Conservation (phyloP, 495 filamentous ascomycete genomes). For the Elasticomyces elasticus region DNA sequence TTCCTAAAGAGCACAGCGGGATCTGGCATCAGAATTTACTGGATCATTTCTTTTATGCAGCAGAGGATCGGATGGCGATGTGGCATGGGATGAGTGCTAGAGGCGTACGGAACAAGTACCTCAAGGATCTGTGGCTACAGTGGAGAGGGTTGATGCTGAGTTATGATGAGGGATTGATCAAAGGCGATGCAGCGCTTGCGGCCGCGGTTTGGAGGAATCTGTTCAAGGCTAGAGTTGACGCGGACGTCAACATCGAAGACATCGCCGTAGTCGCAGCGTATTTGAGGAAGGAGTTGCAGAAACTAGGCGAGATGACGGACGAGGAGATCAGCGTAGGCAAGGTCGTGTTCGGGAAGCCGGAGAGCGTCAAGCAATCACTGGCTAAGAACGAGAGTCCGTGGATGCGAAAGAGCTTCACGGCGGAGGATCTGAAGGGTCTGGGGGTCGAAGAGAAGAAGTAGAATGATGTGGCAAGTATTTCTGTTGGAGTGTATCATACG, state of each 20-base stretch:
- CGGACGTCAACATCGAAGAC: conserved; percentile 58
- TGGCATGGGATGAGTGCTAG: conserved; percentile 58
- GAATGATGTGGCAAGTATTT: too few species aligned
- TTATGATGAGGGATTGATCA: conserved; percentile 79
- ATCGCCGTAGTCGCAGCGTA: conserved; percentile 70
- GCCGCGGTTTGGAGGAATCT: conserved; percentile 89
- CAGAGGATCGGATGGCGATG: conserved; percentile 74
- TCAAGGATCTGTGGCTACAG: conserved; percentile 85
- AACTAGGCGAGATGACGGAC: conserved; percentile 55
- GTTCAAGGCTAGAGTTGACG: conserved; percentile 60
- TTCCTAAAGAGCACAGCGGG: conserved; percentile 50
- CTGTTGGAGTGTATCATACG: too few species aligned
- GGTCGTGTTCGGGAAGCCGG: conserved; percentile 33
- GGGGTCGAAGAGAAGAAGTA: too few species aligned
- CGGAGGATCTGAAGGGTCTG: conserved; percentile 15
- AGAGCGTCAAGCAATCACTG: conserved; percentile 28
- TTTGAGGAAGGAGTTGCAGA: conserved; percentile 57
- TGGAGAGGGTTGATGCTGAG: conserved; percentile 76
- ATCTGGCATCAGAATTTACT: conserved; percentile 67
- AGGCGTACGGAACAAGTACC: conserved; percentile 64
- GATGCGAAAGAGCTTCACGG: conserved; percentile 32
- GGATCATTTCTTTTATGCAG: conserved; percentile 88
- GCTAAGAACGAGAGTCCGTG: conserved; percentile 35
- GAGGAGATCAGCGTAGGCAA: conserved; percentile 35
- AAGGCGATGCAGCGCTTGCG: conserved; percentile 76